Conservation (phyloP, 2,329 filamentous ascomycete species). For the Beauveria australis region DNA sequence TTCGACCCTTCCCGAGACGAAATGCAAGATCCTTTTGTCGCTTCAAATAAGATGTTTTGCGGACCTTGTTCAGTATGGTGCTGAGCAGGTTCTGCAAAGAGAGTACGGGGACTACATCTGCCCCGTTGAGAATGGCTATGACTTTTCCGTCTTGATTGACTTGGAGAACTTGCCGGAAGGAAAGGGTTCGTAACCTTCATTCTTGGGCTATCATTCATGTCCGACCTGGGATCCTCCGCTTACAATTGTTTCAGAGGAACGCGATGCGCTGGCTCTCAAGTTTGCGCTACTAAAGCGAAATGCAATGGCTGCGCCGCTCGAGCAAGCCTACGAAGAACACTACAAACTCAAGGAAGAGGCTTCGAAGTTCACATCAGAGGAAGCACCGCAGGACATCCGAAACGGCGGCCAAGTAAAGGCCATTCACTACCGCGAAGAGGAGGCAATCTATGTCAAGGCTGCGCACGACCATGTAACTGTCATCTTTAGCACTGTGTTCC, state of each 20-base stretch:
- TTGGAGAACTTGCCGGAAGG: slow-evolving; percentile 77
- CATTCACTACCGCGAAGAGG: slow-evolving; percentile 97
- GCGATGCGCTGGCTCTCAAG: slow-evolving; percentile 77
- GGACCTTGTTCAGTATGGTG: slow-evolving; percentile 88
- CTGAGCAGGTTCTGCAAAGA: slow-evolving; percentile 80
- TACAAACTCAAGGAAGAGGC: slow-evolving; percentile 79
- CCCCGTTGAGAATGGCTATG: slow-evolving; percentile 78
- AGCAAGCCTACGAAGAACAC: slow-evolving; percentile 92
- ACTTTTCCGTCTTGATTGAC: slow-evolving; percentile 90
- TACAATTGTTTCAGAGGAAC: slow-evolving; percentile 52
- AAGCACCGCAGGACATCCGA: slow-evolving; percentile 79
- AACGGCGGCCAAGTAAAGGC: slow-evolving; percentile 92
- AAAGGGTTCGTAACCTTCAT: slow-evolving; percentile 47
- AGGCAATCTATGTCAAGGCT: slow-evolving; percentile 97
- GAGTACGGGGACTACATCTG: slow-evolving; percentile 94
- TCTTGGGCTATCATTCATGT: background rate
- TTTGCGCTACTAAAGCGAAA: slow-evolving; percentile 94
- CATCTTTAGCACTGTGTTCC: slow-evolving; percentile 97
- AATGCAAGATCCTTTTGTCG: slow-evolving; percentile 90
- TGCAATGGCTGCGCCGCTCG: slow-evolving; percentile 96
- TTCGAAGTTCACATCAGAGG: slow-evolving; percentile 85
- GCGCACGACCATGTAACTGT: slow-evolving; percentile 96
- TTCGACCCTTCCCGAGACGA: slow-evolving; percentile 77
- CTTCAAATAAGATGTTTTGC: slow-evolving; percentile 91
- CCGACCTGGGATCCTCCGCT: slow-evolving; percentile 2